Evolutionary conservation across 345 rosid genomes (phyloP), one percentile per base, ranked within the genome.

Genomic region (Crucihimalaya himalaica): DNA sequence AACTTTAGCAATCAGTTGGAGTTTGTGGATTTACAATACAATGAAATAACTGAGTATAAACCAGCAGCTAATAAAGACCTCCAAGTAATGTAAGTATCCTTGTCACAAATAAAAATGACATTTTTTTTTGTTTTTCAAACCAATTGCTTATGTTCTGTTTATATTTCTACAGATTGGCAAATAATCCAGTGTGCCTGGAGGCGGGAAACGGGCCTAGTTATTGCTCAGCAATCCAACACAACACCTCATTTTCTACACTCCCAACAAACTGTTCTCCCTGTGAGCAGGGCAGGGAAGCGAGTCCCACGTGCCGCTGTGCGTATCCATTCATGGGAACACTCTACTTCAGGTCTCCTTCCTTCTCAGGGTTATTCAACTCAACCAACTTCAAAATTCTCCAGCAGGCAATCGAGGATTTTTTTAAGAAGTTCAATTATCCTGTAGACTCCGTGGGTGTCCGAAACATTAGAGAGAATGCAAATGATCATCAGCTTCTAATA

Each of bases 301-400:
- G 89, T 80, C 86, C 96, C 31, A 60, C 37, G 16, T 95, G 99
- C 56, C 48, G 43, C 11, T 95, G 99, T 62, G 83, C 85, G 6
- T 60, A 80, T 79, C 89, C 99, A 23, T 83, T 83, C 79, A 84
- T 57, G 10, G 99, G 99, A 76, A 73, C 67, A 29, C 48, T 95
- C 63, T 1, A 5, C 34, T 87, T 95, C 81, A 85, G 91, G 47
- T 82, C 91, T 68, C 80, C 88, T 79, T 74, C 85, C 9, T 92
- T 92, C 83, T 89, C 97, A 37, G 80, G 80, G 81, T 72, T 85
- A 47, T 72, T 16, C 72, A 84, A 86, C 74, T 1, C 21, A 5
- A 68, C 82, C 34, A 35, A 76, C 78, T 92, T 72, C 16, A 3
- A 0, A 6, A 9, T 1, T 11, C 97, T 96, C 0, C 73, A 83